These are phyloP conservation scores for Aspergillus novofumigatus DNA, from an alignment of 2,329 filamentous ascomycete species.

Conservation along the genomic window DNA sequence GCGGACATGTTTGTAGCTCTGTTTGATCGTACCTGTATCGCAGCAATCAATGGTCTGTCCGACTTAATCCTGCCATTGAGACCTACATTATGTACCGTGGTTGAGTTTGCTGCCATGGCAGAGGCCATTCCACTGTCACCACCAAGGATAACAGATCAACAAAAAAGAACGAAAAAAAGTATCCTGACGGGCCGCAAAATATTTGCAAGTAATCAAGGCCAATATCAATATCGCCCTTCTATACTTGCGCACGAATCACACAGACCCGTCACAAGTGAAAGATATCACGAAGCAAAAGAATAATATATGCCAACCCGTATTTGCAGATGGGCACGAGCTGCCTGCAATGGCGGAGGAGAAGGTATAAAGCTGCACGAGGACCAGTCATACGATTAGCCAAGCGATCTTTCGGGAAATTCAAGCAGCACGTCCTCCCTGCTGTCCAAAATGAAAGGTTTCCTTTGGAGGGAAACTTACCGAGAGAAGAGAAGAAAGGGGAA, in stretches of 20 bases:
- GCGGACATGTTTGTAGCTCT: conserved; percentile 39
- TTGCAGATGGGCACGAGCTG: conserved; percentile 30
- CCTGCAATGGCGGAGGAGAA: conserved; percentile 22
- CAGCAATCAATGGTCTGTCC: conserved; percentile 10
- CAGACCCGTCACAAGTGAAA: conserved; percentile 1
- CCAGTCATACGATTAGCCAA: conserved; percentile 11
- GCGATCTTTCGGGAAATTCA: background rate
- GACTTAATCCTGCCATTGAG: background rate
- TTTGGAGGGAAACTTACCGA: conserved; percentile 19
- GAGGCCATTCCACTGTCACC: conserved; percentile 28
- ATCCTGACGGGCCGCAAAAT: conserved; percentile 17
- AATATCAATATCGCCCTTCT: background rate
- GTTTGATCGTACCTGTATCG: conserved; percentile 27
- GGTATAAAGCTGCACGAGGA: conserved; percentile 23
- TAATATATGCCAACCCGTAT: conserved; percentile 22
- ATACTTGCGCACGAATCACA: conserved; percentile 14
- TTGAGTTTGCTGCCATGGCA: conserved; percentile 34
- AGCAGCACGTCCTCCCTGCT: background rate
- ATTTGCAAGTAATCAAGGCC: conserved; percentile 12
- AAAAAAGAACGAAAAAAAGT: conserved; percentile 22
- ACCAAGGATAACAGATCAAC: conserved; percentile 12
- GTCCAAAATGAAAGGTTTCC: conserved; percentile 12
- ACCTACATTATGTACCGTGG: conserved; percentile 37
- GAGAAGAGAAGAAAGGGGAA: conserved; percentile 12
- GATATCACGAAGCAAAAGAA: background rate